Conservation (phyloP, 176 grass and related monocot genomes). For the Raddia distichophylla region DNA sequence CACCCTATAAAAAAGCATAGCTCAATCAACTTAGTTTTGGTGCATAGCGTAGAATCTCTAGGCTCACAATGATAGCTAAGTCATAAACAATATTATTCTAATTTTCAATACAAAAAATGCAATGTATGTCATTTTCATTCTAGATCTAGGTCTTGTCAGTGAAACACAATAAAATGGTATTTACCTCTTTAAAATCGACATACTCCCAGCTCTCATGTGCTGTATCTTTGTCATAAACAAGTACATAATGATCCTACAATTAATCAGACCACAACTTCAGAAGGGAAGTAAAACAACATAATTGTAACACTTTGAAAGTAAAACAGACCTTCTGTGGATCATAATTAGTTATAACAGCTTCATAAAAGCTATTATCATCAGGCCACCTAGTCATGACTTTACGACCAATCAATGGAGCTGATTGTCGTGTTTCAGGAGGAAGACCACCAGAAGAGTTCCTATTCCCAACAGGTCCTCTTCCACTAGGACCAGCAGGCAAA, state of each 20-base stretch:
- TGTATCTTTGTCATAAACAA: slow-evolving; percentile 88
- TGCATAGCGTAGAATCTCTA: background rate
- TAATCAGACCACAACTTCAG: slow-evolving; percentile 35
- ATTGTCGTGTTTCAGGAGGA: slow-evolving; percentile 51
- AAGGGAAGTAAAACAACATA: slow-evolving; percentile 32
- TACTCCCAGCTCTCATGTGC: slow-evolving; percentile 80
- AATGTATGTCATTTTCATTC: background rate
- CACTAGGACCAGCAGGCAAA: slow-evolving; percentile 77
- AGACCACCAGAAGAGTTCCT: slow-evolving; percentile 63
- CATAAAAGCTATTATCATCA: slow-evolving; percentile 86
- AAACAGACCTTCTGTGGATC: slow-evolving; percentile 58
- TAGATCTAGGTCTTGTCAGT: background rate
- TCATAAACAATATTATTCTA: background rate
- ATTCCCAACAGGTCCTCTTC: slow-evolving; percentile 63
- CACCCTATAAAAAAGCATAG: background rate
- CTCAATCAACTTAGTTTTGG: background rate
- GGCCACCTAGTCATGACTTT: slow-evolving; percentile 84
- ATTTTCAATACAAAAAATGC: background rate
- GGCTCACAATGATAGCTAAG: background rate
- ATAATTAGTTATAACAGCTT: slow-evolving; percentile 80
- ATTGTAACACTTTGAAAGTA: slow-evolving; percentile 20
- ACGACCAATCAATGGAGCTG: slow-evolving; percentile 58
- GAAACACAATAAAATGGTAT: slow-evolving; percentile 26
- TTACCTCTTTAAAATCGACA: slow-evolving; percentile 86
- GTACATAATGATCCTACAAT: slow-evolving; percentile 65